Evolutionary conservation across 768 basidiomycete species (phyloP).

Genomic region (Tulasnella sp.): DNA sequence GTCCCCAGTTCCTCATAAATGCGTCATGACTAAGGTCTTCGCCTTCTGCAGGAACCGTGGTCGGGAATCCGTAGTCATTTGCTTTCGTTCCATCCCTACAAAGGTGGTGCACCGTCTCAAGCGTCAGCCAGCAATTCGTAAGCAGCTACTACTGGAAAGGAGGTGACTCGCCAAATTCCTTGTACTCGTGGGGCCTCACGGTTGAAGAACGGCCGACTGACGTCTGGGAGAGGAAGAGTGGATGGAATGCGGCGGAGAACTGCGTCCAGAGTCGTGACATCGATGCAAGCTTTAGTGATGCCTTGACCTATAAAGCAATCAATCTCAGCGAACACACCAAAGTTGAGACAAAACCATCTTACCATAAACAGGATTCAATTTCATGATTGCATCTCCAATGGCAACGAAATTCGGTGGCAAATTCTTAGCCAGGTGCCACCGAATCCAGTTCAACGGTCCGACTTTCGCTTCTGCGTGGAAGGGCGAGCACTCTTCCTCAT

Average conservation of each 20-base stretch:
- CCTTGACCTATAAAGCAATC: conserved; percentile 15
- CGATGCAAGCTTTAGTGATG: background rate
- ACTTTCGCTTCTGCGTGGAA: conserved; percentile 9
- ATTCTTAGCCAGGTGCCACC: conserved; percentile 6
- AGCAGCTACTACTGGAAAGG: background rate
- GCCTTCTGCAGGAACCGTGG: conserved; percentile 8
- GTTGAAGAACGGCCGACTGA: background rate
- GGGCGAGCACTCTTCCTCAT: conserved; percentile 14
- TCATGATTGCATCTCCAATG: conserved; percentile 22
- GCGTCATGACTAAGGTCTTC: conserved; percentile 2
- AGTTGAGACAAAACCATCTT: background rate
- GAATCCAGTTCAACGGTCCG: conserved; percentile 11
- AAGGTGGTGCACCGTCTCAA: too few relatives aligned
- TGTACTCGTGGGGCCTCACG: background rate
- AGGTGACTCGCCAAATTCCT: background rate
- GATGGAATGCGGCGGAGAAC: conserved; percentile 2
- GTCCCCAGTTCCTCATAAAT: background rate
- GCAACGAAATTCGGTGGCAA: conserved; percentile 20
- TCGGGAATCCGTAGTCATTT: conserved; percentile 13
- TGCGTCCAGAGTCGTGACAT: conserved; percentile 11
- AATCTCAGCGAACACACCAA: background rate
- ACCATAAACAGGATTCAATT: conserved; percentile 25
- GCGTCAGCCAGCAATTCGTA: too few relatives aligned
- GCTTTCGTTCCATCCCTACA: conserved; percentile 5
- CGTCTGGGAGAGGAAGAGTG: background rate